These are phyloP conservation scores for Phytophthora fragariaefolia DNA, from an alignment of 352 stramenopile genomes.

Conservation along the genomic window DNA sequence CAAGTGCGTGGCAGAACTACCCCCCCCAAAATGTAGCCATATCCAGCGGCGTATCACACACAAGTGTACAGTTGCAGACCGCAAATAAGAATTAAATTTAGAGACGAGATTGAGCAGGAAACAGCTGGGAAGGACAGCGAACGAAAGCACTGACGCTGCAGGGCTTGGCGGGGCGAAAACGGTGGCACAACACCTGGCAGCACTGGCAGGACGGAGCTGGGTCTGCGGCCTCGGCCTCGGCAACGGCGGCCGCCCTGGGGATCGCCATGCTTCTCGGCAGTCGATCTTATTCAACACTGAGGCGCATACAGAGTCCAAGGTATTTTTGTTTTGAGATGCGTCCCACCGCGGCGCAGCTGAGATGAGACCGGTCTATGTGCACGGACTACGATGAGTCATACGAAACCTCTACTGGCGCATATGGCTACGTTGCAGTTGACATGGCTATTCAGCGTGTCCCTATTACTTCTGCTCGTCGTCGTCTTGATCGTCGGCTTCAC, in stretches of 20 bases:
- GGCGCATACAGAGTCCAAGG: constrained; percentile 4
- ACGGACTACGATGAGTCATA: constrained; percentile 15
- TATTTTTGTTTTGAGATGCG: constrained; percentile 35
- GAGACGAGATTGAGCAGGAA: constrained; percentile 15
- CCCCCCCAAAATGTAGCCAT: constrained; percentile 1
- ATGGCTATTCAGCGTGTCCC: too few relatives aligned
- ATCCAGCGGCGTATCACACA: too few relatives aligned
- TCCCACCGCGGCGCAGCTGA: constrained; percentile 19
- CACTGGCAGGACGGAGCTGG: constrained; percentile 40
- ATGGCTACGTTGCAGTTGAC: constrained; percentile 25
- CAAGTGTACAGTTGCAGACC: too few relatives aligned
- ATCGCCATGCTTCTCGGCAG: constrained; percentile 23
- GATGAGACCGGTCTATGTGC: background rate
- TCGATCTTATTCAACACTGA: constrained; percentile 28
- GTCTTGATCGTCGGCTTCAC: constrained; percentile 40
- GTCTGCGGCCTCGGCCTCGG: constrained; percentile 7
- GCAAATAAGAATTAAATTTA: constrained; percentile 17
- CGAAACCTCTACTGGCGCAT: constrained; percentile 26
- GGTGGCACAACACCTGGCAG: constrained; percentile 52
- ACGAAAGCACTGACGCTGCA: constrained; percentile 53
- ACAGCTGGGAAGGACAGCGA: constrained; percentile 10
- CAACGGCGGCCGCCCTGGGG: constrained; percentile 5
- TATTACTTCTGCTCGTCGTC: constrained; percentile 44
- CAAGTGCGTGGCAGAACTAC: constrained; percentile 46
- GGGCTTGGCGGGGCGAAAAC: constrained; percentile 40